These are phyloP conservation scores for Hypoxylon sp. DNA, from an alignment of 2,329 filamentous ascomycete genomes.

Conservation along the genomic window DNA sequence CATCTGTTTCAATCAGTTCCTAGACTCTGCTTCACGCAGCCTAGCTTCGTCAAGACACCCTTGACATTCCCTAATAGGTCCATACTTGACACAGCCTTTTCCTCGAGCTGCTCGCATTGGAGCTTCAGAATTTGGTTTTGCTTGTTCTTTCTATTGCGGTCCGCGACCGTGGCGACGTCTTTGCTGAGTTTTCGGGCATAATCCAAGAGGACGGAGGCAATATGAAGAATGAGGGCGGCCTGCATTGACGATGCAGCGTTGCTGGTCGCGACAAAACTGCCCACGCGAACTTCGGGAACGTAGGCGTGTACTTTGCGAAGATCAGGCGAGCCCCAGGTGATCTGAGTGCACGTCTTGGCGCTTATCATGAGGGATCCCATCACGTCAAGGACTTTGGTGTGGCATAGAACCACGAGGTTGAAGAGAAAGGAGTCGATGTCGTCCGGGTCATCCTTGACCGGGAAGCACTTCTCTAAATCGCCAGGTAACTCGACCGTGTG, in stretches of 20 bases:
- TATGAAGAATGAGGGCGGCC: constrained; percentile 35
- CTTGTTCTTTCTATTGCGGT: constrained; percentile 16
- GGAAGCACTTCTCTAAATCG: constrained; percentile 28
- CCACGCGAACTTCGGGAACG: constrained; percentile 52
- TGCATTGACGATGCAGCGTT: constrained; percentile 41
- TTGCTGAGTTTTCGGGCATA: constrained; percentile 26
- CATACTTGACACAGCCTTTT: constrained; percentile 29
- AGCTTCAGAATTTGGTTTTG: constrained; percentile 31
- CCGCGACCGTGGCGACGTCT: constrained; percentile 5
- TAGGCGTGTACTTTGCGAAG: constrained; percentile 46
- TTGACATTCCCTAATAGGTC: constrained; percentile 32
- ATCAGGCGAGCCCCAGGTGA: constrained; percentile 41
- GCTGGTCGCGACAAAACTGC: constrained; percentile 41
- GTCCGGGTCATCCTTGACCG: constrained; percentile 2
- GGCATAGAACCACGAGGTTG: constrained; percentile 49
- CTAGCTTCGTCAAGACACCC: constrained; percentile 23
- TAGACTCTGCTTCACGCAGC: constrained; percentile 20
- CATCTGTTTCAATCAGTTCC: neutral
- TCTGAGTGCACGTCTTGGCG: constrained; percentile 45
- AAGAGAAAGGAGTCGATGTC: constrained; percentile 48
- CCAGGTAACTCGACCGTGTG: constrained; percentile 39
- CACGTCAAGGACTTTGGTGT: constrained; percentile 49
- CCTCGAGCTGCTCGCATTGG: constrained; percentile 40
- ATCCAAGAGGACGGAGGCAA: constrained; percentile 34
- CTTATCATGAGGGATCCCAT: constrained; percentile 47